Evolutionary conservation across 1,284 basidiomycete genomes (phyloP).

Genomic region (Trichosporon sp.): DNA sequence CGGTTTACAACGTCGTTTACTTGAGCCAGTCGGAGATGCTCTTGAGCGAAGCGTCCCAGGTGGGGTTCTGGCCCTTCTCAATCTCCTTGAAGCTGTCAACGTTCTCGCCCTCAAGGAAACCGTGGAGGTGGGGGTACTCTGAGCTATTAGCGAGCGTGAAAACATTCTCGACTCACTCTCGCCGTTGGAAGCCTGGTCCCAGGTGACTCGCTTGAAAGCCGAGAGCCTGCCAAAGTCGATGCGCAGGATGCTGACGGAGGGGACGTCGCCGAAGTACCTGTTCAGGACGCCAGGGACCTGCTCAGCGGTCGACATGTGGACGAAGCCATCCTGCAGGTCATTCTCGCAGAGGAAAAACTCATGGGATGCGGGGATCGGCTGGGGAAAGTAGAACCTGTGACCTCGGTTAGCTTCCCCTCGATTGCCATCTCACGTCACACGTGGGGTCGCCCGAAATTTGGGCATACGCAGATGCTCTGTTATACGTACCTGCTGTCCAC

Average conservation of each 20-base stretch:
- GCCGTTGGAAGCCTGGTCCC: slow-evolving; percentile 42
- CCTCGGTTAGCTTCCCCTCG: not conserved
- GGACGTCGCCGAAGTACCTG: slow-evolving; percentile 61
- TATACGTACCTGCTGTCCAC: slow-evolving; percentile 47
- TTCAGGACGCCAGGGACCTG: slow-evolving; percentile 64
- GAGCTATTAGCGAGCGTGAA: not conserved
- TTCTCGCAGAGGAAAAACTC: slow-evolving; percentile 45
- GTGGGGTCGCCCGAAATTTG: not conserved
- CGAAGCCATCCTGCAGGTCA: slow-evolving; percentile 60
- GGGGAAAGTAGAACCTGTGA: slow-evolving; percentile 29
- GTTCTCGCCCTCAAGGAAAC: slow-evolving; percentile 60
- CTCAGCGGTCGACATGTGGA: slow-evolving; percentile 66
- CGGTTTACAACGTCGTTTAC: not conserved
- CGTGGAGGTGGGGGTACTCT: slow-evolving; percentile 57
- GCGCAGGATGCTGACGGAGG: slow-evolving; percentile 61
- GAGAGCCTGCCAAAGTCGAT: slow-evolving; percentile 51
- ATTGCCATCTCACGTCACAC: not conserved
- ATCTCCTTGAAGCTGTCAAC: slow-evolving; percentile 57
- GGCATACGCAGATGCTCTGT: not conserved
- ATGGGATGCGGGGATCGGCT: slow-evolving; percentile 43
- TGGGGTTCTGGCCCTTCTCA: slow-evolving; percentile 34
- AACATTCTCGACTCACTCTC: slow-evolving; percentile 39
- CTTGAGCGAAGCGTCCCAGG: slow-evolving; percentile 56
- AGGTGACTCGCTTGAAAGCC: slow-evolving; percentile 46
- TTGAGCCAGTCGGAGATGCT: slow-evolving; percentile 27